phyloP scores from a whole-genome alignment of 495 filamentous ascomycete genomes.

The Talaromyces liani region DNA sequence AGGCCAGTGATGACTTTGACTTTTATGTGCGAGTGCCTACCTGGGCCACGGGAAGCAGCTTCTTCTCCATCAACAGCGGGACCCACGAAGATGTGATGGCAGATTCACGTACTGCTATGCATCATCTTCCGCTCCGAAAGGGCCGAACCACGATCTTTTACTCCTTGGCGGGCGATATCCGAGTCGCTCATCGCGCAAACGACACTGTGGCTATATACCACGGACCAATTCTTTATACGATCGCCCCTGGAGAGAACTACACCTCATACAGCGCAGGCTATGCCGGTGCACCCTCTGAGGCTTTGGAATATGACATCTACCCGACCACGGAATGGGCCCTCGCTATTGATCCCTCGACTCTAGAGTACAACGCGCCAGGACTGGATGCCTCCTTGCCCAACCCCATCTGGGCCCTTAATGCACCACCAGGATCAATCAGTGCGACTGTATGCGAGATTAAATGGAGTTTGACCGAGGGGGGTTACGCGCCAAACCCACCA shows the following conservation, averaged over 20 bases:
- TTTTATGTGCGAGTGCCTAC: constrained; percentile 43
- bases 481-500: constrained; percentile 40
- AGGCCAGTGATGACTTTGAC: constrained; percentile 27
- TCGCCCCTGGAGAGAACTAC: constrained; percentile 30
- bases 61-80: constrained; percentile 12
- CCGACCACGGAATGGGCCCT: constrained; percentile 14
- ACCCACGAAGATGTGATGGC: constrained; percentile 4
- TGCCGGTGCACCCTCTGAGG: constrained; percentile 13
- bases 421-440: constrained; percentile 39
- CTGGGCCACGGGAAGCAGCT: constrained; percentile 32
- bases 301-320: constrained; percentile 8
- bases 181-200: constrained; percentile 36
- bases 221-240: constrained; percentile 48
- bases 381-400: constrained; percentile 22
- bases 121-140: constrained; percentile 11
- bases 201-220: constrained; percentile 46
- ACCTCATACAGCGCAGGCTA: constrained; percentile 16
- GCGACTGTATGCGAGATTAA: constrained; percentile 45
- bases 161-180: constrained; percentile 16
- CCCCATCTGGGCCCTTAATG: constrained; percentile 43
- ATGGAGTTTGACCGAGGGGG: constrained; percentile 40
- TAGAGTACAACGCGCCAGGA: constrained; percentile 12
- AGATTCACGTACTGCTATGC: constrained; percentile 20
- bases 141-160: constrained; percentile 18
- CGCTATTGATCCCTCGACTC: constrained; percentile 17